These are phyloP conservation scores for Zymoseptoria passerinii DNA, from an alignment of 2,329 filamentous ascomycete genomes.

Conservation along the genomic window DNA sequence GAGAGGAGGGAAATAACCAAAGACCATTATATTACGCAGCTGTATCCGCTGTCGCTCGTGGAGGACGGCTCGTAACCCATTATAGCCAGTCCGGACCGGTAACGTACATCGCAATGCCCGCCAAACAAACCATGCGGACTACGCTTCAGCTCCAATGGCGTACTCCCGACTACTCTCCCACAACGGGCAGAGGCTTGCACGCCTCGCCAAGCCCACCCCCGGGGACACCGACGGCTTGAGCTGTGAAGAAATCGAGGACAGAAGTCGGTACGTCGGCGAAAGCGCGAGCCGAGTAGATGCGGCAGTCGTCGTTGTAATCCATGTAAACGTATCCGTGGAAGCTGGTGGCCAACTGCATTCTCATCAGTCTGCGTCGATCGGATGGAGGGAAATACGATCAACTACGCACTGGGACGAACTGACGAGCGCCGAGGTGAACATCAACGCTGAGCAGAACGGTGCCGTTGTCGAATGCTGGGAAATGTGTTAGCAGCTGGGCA, in stretches of 20 bases:
- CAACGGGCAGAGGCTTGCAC: slow-evolving; percentile 2
- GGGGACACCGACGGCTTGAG: slow-evolving; percentile 20
- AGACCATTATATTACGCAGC: too few relatives aligned
- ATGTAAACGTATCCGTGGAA: slow-evolving; percentile 15
- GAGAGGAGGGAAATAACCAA: too few relatives aligned
- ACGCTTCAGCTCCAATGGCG: too few relatives aligned
- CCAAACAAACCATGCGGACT: too few relatives aligned
- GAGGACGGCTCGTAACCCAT: too few relatives aligned
- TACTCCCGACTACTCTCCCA: too few relatives aligned
- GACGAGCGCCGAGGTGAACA: slow-evolving; percentile 3
- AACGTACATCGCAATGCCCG: too few relatives aligned
- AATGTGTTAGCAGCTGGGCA: neutral
- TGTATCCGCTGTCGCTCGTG: too few relatives aligned
- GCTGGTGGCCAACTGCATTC: neutral
- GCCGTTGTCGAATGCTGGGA: slow-evolving; percentile 7
- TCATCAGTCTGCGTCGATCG: neutral
- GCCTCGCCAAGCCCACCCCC: neutral
- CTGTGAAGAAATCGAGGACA: neutral
- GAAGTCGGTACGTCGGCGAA: slow-evolving; percentile 6
- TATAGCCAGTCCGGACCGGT: too few relatives aligned
- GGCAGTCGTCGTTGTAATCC: slow-evolving; percentile 13
- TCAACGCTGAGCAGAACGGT: slow-evolving; percentile 9
- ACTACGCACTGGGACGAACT: slow-evolving; percentile 1
- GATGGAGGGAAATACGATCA: neutral
- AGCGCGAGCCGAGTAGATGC: slow-evolving; percentile 11